Percentiles rank a stretch among this genome's conserved stretches.
phyloP scores from a whole-genome alignment of 805 yeast genomes.

The Cyberlindnera amylophila region DNA sequence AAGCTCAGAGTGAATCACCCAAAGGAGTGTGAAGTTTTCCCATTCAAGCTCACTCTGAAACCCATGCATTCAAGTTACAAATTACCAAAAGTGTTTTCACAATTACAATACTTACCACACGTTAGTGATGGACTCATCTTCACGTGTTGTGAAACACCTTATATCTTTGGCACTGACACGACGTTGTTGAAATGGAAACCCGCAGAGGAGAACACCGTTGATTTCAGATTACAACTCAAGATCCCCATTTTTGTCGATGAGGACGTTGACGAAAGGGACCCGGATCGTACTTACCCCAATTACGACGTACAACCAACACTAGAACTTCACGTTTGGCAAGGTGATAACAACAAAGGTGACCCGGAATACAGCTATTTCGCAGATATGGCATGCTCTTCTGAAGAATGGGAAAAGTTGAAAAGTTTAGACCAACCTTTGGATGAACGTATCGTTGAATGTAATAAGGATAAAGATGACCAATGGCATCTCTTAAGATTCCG shows the following conservation, averaged over 20 bases:
- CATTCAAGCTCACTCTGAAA: constrained; percentile 83
- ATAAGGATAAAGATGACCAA: constrained; percentile 52
- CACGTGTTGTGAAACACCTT: constrained; percentile 87
- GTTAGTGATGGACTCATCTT: constrained; percentile 91
- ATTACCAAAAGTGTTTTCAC: constrained; percentile 68
- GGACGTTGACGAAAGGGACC: constrained; percentile 56
- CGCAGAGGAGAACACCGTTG: constrained; percentile 90
- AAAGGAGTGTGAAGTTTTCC: constrained; percentile 68
- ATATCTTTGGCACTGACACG: constrained; percentile 83
- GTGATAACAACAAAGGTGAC: constrained; percentile 55
- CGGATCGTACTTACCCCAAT: constrained; percentile 69
- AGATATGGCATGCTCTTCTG: constrained; percentile 56
- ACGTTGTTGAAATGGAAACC: constrained; percentile 95
- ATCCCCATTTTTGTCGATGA: constrained; percentile 59
- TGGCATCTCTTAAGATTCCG: constrained; percentile 90
- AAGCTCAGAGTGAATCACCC: constrained; percentile 67
- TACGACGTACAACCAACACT: constrained; percentile 78
- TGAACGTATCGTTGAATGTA: constrained; percentile 84
- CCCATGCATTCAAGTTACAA: constrained; percentile 83
- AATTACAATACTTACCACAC: constrained; percentile 72
- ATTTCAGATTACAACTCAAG: constrained; percentile 66
- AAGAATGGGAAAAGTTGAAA: constrained; percentile 80
- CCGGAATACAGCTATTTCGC: constrained; percentile 60
- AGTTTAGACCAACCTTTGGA: constrained; percentile 73
- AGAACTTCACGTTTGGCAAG: constrained; percentile 75